Evolutionary conservation across 305 asterid species (phyloP), one percentile per base, ranked within the genome.

Genomic region (Rubia occidens): DNA sequence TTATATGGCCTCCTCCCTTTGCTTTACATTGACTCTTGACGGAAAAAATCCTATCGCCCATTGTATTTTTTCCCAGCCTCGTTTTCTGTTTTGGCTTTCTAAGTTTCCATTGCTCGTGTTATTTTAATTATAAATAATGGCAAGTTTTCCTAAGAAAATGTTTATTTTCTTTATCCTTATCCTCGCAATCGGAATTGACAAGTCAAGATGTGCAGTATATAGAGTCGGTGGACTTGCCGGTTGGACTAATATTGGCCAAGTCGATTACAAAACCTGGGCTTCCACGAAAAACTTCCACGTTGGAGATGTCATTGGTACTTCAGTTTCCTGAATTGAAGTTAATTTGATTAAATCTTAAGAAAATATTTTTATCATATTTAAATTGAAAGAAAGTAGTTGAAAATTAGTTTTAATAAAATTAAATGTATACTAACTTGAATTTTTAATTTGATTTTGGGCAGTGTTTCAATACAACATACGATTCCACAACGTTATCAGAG

Each of bases 391-490:
- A 29, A 29, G 32, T 29, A 29, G 2, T 1, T 29, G 32, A 29
- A 29, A 29, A 29, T 29, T 29, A 29, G 32, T 29, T 29, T 29
- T 29, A 29, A 29, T 29, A 29, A 29, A 29, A 29, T 29, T 29
- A 29, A 29, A 29, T 17, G 10, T 5, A 17, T 54, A 6, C 9
- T 5, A n/a, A 54, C 4, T 0, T 18, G 1, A 11, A 1, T 9
- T 24, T 6, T 20, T 24, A 21, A 20, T 4, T 0, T 24, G n/a
- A 58, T 58, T 58, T 21, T 67, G 64, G 6, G 71, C 67, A 89
- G 93, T 77, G 47, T 90, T 89, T 29, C 73, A 78, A 54, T 90
- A 86, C 82, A 80, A 82, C 79, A 85, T 79, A n/a, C 61, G 76
- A 47, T 83, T 76, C 64, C 88, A 88, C 73, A 73, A 84, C 20